A percentile compares a stretch with the other conserved stretches of the same genome.
Evolutionary conservation across 1,284 basidiomycete species (phyloP).

Genomic region (Irpex rosettiformis): DNA sequence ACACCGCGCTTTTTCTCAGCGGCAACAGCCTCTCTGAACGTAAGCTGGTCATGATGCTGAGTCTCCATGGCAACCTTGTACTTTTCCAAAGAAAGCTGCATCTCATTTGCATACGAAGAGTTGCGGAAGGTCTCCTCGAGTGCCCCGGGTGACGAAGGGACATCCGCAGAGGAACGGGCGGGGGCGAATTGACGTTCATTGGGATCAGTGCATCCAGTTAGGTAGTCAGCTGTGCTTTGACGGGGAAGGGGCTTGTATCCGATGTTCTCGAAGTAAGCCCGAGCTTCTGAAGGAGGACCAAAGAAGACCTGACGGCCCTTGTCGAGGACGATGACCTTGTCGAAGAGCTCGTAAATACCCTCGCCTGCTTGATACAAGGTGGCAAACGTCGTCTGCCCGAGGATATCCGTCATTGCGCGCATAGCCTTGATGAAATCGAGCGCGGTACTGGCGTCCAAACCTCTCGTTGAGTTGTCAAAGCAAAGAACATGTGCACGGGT

Average conservation of each 20-base stretch:
- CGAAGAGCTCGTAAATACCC: constrained; percentile 64
- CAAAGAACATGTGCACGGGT: constrained; percentile 74
- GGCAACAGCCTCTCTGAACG: constrained; percentile 73
- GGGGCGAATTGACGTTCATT: constrained; percentile 85
- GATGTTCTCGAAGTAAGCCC: constrained; percentile 73
- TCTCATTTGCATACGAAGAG: constrained; percentile 48
- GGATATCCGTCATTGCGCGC: constrained; percentile 74
- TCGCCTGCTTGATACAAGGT: constrained; percentile 84
- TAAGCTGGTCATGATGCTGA: constrained; percentile 65
- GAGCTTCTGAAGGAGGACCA: constrained; percentile 69
- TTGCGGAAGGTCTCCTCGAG: constrained; percentile 69
- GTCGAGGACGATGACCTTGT: constrained; percentile 69
- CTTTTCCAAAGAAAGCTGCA: constrained; percentile 50
- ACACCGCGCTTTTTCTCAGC: constrained; percentile 84
- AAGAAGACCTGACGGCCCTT: constrained; percentile 84
- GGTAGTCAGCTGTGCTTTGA: constrained; percentile 76
- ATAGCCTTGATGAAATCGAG: constrained; percentile 75
- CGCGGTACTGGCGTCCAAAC: constrained; percentile 85
- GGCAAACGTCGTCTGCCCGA: constrained; percentile 75
- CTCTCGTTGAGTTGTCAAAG: constrained; percentile 84
- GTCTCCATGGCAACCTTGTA: constrained; percentile 67
- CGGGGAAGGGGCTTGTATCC: constrained; percentile 74
- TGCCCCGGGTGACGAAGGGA: constrained; percentile 70
- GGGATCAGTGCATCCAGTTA: constrained; percentile 77
- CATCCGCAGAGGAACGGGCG: constrained; percentile 59